A percentile compares a stretch with the other conserved stretches of the same genome.
Evolutionary conservation across 2,329 filamentous ascomycete genomes (phyloP).

Genomic region (Penicillium brasilianum): DNA sequence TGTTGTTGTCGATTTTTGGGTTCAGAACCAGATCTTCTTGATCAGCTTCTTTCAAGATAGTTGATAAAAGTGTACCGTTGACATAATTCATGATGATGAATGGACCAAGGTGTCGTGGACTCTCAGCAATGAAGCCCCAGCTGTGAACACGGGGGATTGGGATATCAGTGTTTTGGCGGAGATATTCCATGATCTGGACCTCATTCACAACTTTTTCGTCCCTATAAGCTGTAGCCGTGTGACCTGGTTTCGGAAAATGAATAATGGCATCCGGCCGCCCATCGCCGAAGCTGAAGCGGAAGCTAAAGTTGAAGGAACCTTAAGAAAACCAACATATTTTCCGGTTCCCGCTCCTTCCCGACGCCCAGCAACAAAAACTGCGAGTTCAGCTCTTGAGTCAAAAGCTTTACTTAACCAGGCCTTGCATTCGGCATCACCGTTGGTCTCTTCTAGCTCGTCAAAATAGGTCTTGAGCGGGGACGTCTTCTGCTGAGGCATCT

Average conservation of each 20-base stretch:
- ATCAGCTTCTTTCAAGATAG: conserved; percentile 26
- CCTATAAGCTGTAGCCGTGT: conserved; percentile 24
- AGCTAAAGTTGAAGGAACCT: conserved; percentile 30
- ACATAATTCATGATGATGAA: conserved; percentile 35
- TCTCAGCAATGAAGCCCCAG: conserved; percentile 25
- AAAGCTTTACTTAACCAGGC: conserved; percentile 23
- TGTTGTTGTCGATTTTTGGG: conserved; percentile 26
- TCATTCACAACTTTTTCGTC: conserved; percentile 28
- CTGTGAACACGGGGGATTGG: conserved; percentile 28
- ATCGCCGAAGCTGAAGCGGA: conserved; percentile 30
- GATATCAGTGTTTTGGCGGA: conserved; percentile 27
- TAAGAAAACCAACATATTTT: conserved; percentile 26
- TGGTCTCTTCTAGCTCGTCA: conserved; percentile 26
- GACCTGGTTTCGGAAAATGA: conserved; percentile 29
- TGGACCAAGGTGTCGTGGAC: conserved; percentile 27
- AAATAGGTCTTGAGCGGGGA: conserved; percentile 25
- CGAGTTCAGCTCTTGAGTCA: conserved; percentile 25
- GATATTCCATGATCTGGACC: conserved; percentile 30
- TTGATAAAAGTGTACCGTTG: conserved; percentile 24
- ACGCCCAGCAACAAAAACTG: conserved; percentile 24
- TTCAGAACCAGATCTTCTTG: conserved; percentile 25
- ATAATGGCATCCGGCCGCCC: conserved; percentile 26
- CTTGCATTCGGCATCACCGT: conserved; percentile 22
- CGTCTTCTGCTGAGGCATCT: conserved; percentile 23
- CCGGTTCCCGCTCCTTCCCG: conserved; percentile 22